These are phyloP conservation scores for Biscutella laevigata DNA, from an alignment of 441 rosid species.

Conservation along the genomic window DNA sequence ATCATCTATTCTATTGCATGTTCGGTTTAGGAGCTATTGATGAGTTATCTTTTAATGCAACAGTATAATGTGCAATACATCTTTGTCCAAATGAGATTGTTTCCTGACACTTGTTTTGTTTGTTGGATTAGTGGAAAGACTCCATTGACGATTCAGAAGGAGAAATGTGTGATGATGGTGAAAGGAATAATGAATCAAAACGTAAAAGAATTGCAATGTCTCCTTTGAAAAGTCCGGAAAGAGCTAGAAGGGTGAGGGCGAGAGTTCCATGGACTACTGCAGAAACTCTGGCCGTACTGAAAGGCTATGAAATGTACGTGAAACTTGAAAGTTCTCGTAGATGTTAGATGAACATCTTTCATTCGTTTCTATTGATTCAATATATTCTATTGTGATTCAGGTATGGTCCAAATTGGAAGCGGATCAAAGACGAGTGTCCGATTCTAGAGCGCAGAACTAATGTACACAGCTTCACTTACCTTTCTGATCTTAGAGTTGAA, in stretches of 20 bases:
- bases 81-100: neutral
- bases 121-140: slow-evolving; percentile 28
- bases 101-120: neutral
- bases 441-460: slow-evolving; percentile 19
- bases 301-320: slow-evolving; percentile 26
- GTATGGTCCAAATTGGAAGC: slow-evolving; percentile 28
- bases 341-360: slow-evolving; percentile 8
- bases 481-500: neutral
- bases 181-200: slow-evolving; percentile 2
- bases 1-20: neutral
- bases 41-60: neutral
- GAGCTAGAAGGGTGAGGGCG: slow-evolving; percentile 9
- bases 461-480: slow-evolving; percentile 14
- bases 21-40: neutral
- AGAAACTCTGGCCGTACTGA: slow-evolving; percentile 23
- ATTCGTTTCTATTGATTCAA: slow-evolving; percentile 1
- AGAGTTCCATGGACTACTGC: slow-evolving; percentile 24
- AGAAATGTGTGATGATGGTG: slow-evolving; percentile 10
- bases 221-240: slow-evolving; percentile 6
- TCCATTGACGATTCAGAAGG: slow-evolving; percentile 20
- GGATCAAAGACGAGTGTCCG: slow-evolving; percentile 19
- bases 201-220: slow-evolving; percentile 2
- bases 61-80: neutral
- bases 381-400: slow-evolving; percentile 10
- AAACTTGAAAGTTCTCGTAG: slow-evolving; percentile 3